phyloP scores from a whole-genome alignment of 371 early-diverging fungal species.

The Mucor mucedo region DNA sequence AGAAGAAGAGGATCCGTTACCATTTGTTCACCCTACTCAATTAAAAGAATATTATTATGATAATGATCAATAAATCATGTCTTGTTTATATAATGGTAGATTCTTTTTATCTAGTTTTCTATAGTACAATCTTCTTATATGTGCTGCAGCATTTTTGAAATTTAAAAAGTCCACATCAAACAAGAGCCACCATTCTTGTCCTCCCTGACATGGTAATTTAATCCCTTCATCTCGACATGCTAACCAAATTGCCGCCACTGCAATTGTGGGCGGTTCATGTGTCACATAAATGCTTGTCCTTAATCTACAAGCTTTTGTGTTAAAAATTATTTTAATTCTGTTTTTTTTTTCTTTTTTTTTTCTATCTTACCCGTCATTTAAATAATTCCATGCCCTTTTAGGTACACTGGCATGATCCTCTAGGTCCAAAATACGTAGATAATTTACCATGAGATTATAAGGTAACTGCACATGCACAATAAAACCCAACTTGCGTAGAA shows the following conservation, averaged over 20 bases:
- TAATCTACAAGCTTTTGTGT: constrained; percentile 50
- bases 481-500: constrained; percentile 87
- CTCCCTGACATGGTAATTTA: constrained; percentile 72
- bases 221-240: constrained; percentile 73
- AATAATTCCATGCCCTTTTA: constrained; percentile 84
- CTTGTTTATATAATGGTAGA: constrained; percentile 53
- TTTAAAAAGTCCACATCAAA: constrained; percentile 83
- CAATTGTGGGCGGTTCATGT: constrained; percentile 88
- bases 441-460: constrained; percentile 92
- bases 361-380: constrained; percentile 81
- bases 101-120: constrained; percentile 45
- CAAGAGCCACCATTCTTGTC: constrained; percentile 81
- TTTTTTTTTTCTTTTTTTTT: not conserved
- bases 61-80: not conserved
- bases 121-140: constrained; percentile 66
- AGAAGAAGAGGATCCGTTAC: not conserved
- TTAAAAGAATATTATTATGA: not conserved
- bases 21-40: not conserved
- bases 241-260: constrained; percentile 88
- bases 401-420: constrained; percentile 74
- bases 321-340: too few species aligned
- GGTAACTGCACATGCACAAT: constrained; percentile 96
- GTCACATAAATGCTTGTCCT: constrained; percentile 82
- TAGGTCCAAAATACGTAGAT: constrained; percentile 81
- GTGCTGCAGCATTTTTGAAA: constrained; percentile 62